These are phyloP conservation scores for Medicago arabica DNA, from an alignment of 306 rosid genomes.

Conservation along the genomic window DNA sequence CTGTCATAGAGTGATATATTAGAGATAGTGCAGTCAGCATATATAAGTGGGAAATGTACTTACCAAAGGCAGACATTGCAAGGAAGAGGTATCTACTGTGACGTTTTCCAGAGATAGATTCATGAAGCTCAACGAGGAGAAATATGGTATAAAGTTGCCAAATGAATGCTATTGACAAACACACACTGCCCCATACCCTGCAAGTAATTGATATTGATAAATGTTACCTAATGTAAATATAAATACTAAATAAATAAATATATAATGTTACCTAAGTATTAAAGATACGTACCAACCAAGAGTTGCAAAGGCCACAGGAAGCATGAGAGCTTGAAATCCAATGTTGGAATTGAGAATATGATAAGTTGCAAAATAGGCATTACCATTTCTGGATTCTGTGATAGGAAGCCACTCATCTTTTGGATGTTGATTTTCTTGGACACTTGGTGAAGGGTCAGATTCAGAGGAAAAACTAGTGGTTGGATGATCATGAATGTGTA, in stretches of 20 bases:
- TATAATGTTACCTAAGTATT: background rate
- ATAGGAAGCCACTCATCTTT: constrained; percentile 69
- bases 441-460: background rate
- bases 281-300: constrained; percentile 69
- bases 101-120: constrained; percentile 49
- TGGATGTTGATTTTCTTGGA: constrained; percentile 17
- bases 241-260: too few species aligned
- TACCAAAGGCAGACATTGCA: constrained; percentile 59
- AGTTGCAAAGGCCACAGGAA: constrained; percentile 66
- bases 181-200: constrained; percentile 54
- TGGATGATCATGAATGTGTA: constrained; percentile 20
- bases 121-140: constrained; percentile 56
- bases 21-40: too few species aligned
- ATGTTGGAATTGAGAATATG: constrained; percentile 62
- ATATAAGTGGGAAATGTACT: background rate
- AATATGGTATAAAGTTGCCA: constrained; percentile 54
- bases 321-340: constrained; percentile 63
- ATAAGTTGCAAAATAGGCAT: constrained; percentile 46
- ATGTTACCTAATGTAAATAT: too few species aligned
- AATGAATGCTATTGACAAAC: constrained; percentile 46
- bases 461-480: background rate
- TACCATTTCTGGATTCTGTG: constrained; percentile 67
- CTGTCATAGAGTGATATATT: too few species aligned
- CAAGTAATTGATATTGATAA: background rate
- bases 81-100: constrained; percentile 54